Conservation (phyloP, 2,329 filamentous ascomycete genomes). For the Cercospora zeae-maydis region DNA sequence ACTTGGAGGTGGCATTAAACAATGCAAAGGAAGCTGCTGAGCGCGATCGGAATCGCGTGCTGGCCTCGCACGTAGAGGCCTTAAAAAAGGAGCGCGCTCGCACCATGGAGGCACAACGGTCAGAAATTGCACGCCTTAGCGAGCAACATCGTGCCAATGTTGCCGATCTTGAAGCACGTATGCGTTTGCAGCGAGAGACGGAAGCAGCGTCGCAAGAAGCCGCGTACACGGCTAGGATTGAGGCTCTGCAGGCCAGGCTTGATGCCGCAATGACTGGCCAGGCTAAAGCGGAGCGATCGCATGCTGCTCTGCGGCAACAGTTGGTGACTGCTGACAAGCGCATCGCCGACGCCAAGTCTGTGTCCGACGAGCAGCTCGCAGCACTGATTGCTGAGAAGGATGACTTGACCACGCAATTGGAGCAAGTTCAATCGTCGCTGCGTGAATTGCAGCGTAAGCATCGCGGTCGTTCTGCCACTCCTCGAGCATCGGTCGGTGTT, state of each 20-base stretch:
- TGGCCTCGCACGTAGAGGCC: slow-evolving; percentile 11
- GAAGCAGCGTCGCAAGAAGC: slow-evolving; percentile 17
- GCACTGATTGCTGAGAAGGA: slow-evolving; percentile 21
- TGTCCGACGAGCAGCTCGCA: slow-evolving; percentile 17
- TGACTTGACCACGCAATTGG: slow-evolving; percentile 22
- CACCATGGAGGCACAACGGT: slow-evolving; percentile 15
- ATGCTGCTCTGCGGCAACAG: slow-evolving; percentile 23
- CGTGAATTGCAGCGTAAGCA: slow-evolving; percentile 19
- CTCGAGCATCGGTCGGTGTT: slow-evolving; percentile 9
- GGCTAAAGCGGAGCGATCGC: slow-evolving; percentile 26
- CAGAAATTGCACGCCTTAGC: slow-evolving; percentile 17
- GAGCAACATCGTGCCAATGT: slow-evolving; percentile 17
- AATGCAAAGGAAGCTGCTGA: slow-evolving; percentile 14
- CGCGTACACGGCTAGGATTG: slow-evolving; percentile 18
- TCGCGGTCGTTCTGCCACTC: slow-evolving; percentile 9
- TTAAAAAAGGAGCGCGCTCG: slow-evolving; percentile 6
- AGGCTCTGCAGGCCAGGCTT: slow-evolving; percentile 27
- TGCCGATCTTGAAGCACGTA: slow-evolving; percentile 16
- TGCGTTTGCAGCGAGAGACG: slow-evolving; percentile 13
- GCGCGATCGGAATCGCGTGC: slow-evolving; percentile 13
- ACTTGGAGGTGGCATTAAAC: slow-evolving; percentile 18
- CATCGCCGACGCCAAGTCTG: slow-evolving; percentile 17
- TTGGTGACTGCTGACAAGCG: slow-evolving; percentile 23
- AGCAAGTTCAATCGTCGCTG: slow-evolving; percentile 19
- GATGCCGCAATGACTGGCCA: slow-evolving; percentile 29